phyloP scores from a whole-genome alignment of 1,139 yeast genomes.

The Candida gigantensis region DNA sequence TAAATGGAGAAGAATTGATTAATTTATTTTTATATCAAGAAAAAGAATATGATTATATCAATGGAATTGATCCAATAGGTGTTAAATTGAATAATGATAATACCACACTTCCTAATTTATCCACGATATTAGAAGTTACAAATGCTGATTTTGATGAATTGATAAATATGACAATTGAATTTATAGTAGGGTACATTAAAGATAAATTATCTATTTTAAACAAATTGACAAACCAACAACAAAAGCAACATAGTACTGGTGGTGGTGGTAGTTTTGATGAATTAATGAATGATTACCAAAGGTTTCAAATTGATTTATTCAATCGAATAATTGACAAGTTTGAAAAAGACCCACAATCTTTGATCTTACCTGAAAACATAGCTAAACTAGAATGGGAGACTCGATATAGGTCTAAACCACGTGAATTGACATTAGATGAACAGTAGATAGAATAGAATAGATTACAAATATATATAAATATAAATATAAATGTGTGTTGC shows the following conservation, averaged over 20 bases:
- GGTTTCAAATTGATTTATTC: constrained; percentile 5
- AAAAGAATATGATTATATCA: constrained; percentile 24
- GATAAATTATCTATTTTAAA: neutral
- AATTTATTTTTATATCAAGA: constrained; percentile 27
- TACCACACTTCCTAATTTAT: constrained; percentile 2
- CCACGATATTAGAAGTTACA: constrained; percentile 5
- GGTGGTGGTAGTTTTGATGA: constrained; percentile 7
- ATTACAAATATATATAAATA: too few species aligned
- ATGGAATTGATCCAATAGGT: constrained; percentile 27
- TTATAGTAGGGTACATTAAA: neutral
- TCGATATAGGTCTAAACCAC: constrained; percentile 3
- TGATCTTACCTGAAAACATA: constrained; percentile 15
- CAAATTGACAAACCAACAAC: neutral
- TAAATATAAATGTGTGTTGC: too few species aligned
- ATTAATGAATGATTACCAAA: constrained; percentile 10
- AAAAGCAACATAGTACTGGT: neutral
- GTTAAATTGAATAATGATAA: constrained; percentile 13
- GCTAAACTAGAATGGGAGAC: constrained; percentile 14
- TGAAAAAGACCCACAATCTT: constrained; percentile 9
- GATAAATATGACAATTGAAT: constrained; percentile 3
- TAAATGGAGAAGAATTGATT: constrained; percentile 16
- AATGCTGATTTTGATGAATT: constrained; percentile 3
- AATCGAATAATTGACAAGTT: constrained; percentile 10
- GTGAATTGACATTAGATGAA: constrained; percentile 5
- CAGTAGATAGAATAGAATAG: neutral